Evolutionary conservation across 306 rosid genomes (phyloP), one percentile per base, ranked within the genome.

Genomic region (Trifolium subterraneum): DNA sequence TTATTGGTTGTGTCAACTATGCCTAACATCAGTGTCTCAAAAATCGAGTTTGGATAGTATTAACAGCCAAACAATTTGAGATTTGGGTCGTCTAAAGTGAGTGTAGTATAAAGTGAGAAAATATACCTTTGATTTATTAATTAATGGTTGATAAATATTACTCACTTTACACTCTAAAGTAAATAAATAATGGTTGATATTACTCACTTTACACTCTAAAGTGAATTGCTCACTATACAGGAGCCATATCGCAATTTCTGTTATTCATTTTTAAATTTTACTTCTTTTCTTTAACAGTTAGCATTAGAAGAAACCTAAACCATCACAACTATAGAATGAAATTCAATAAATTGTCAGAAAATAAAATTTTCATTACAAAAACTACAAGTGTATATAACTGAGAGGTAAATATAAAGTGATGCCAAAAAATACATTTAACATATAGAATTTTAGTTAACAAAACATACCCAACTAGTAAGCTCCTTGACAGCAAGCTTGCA

Each of bases 401-500:
- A 48, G 55, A 64, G 15, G 20, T 3, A 52, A 51, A 51, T 20
- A 51, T 12, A 10, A 60, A 70, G 13, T 25, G 50, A 5, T 15
- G 38, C 39, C 45, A 59, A 67, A 69, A 66, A 47, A 12, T 70
- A 51, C 45, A 42, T 62, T 19, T 39, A 4, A 29, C 33, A 64
- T 23, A 45, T 13, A 35, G 3, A 44, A 64, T 69, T 55, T 45
- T 74, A 4, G 70, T 72, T 29, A 73, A 44, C 8, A 79, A 67
- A 72, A 71, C 93, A 71, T 87, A 95, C 99, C 99, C 99, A 95
- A 78, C 96, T 90, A 74, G 97, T 92, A 72, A 95, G 92, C 79
- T 92, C 97, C 88, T 89, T 95, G 36, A 90, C 95, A 80, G 90
- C 98, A 79, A 90, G 97, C 93, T 95, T 95, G 87, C 99, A 95